Conservation (phyloP, 139 green algal genomes). For the Bryopsis sp. region DNA sequence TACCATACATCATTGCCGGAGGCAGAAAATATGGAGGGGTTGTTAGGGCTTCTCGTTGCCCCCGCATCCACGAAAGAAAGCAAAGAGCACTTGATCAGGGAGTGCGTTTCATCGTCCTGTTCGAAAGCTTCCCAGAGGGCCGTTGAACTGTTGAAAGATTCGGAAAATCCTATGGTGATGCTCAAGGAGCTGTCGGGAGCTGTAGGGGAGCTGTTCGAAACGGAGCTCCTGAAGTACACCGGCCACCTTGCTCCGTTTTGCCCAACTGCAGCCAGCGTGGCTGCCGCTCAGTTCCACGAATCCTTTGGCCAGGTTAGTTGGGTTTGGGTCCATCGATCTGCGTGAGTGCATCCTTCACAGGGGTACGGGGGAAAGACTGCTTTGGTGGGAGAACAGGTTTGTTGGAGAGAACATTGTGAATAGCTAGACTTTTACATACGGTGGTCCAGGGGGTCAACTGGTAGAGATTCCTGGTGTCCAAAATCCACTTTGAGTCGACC, state of each 20-base stretch:
- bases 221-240: constrained; percentile 1
- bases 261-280: background rate
- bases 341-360: no score
- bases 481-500: no score
- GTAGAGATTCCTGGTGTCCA: no score
- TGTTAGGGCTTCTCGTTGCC: background rate
- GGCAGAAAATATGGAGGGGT: background rate
- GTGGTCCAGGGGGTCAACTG: no score
- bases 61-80: background rate
- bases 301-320: background rate
- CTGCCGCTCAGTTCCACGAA: background rate
- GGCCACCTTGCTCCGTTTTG: background rate
- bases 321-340: no score
- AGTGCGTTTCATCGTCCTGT: background rate
- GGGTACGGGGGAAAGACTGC: no score
- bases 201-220: background rate
- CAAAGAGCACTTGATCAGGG: background rate
- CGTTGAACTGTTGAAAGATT: background rate
- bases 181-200: background rate
- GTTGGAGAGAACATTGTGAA: no score
- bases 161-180: background rate
- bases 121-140: background rate
- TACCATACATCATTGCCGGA: background rate
- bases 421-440: no score
- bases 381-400: no score